These are phyloP conservation scores for Lineolata rhizophorae DNA, from an alignment of 495 filamentous ascomycete genomes.

Conservation along the genomic window DNA sequence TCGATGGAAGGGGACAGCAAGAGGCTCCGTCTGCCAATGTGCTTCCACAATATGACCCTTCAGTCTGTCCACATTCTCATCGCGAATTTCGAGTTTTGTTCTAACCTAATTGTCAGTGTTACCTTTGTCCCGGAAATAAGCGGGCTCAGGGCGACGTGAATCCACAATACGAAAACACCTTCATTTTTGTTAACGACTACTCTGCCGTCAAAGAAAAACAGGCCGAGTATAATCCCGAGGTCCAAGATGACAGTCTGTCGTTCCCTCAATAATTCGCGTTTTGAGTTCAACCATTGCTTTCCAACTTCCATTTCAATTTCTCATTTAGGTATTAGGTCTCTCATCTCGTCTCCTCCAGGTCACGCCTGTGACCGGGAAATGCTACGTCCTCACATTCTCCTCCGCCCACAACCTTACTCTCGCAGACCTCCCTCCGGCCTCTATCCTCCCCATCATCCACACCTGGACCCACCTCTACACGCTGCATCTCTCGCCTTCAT, in stretches of 20 bases:
- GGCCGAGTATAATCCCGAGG: constrained; percentile 36
- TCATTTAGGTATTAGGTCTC: constrained; percentile 25
- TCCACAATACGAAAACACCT: constrained; percentile 67
- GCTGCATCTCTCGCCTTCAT: constrained; percentile 49
- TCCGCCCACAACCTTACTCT: constrained; percentile 78
- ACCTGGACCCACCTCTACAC: constrained; percentile 82
- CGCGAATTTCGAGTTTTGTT: background rate
- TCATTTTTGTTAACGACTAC: constrained; percentile 95
- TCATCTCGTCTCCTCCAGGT: constrained; percentile 66
- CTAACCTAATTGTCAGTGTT: constrained; percentile 33
- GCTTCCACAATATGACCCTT: constrained; percentile 60
- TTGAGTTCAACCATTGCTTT: background rate
- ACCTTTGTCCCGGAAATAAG: constrained; percentile 86
- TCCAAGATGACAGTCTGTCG: constrained; percentile 25
- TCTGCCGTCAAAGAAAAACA: constrained; percentile 92
- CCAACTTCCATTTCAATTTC: constrained; percentile 1
- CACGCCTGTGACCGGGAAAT: constrained; percentile 78
- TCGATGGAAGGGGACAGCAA: constrained; percentile 52
- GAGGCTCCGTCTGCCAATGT: constrained; percentile 59
- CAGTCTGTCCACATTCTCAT: constrained; percentile 21
- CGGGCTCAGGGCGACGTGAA: constrained; percentile 81
- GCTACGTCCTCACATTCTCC: constrained; percentile 91
- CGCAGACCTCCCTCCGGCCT: constrained; percentile 49
- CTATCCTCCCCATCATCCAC: constrained; percentile 55
- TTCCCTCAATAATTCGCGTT: background rate